Percentiles rank a stretch among this genome's conserved stretches.
These are phyloP conservation scores for Monilinia aucupariae DNA, from an alignment of 2,329 filamentous ascomycete species.

Conservation along the genomic window DNA sequence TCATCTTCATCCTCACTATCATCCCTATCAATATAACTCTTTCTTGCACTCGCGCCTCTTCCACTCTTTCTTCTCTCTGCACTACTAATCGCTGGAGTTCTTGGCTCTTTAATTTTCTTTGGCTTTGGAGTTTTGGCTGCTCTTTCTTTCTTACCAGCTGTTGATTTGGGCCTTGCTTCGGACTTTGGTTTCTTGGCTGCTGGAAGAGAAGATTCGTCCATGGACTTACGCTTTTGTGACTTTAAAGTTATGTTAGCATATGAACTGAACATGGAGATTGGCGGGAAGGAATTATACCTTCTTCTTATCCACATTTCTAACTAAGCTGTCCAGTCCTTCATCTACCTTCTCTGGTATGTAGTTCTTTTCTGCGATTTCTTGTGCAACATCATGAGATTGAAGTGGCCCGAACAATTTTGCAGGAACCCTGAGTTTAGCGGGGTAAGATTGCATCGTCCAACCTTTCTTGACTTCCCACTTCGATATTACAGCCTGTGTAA, in stretches of 20 bases:
- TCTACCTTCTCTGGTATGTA: conserved; percentile 76
- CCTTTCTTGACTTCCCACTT: conserved; percentile 81
- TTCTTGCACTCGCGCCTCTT: conserved; percentile 37
- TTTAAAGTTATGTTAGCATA: conserved; percentile 17
- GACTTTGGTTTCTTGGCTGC: conserved; percentile 27
- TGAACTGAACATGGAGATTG: not conserved
- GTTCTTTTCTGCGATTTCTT: conserved; percentile 79
- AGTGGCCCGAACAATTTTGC: conserved; percentile 71
- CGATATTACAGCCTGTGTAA: conserved; percentile 75
- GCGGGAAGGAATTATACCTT: conserved; percentile 37
- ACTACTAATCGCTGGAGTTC: conserved; percentile 22
- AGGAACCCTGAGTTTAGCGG: conserved; percentile 75
- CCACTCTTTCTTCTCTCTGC: conserved; percentile 36
- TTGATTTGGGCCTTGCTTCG: conserved; percentile 21
- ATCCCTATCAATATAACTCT: conserved; percentile 37
- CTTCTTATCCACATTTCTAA: conserved; percentile 62
- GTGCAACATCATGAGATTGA: conserved; percentile 69
- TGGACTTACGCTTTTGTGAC: conserved; percentile 32
- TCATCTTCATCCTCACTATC: conserved; percentile 40
- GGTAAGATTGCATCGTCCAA: conserved; percentile 80
- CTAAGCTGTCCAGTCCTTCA: conserved; percentile 55
- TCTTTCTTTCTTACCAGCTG: conserved; percentile 32
- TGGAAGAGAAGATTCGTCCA: conserved; percentile 27
- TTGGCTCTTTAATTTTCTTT: conserved; percentile 27
- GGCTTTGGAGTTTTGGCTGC: conserved; percentile 28